A percentile compares a stretch with the other conserved stretches of the same genome.
phyloP scores from a whole-genome alignment of 2,329 filamentous ascomycete genomes.

The Chaetomium globosum region DNA sequence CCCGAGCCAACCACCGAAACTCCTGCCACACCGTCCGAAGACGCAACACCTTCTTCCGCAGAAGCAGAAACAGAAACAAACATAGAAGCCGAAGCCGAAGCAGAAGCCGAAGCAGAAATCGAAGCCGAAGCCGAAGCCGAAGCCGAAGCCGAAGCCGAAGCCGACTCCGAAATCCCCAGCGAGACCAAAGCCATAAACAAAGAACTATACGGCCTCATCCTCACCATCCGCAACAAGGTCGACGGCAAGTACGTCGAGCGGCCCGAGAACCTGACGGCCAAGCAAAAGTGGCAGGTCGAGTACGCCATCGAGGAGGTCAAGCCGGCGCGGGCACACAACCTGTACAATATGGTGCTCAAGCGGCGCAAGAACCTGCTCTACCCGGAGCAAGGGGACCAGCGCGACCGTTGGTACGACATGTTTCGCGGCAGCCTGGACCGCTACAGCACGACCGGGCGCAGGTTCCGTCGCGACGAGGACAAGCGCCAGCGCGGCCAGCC shows the following conservation, averaged over 20 bases:
- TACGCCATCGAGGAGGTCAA: constrained; percentile 72
- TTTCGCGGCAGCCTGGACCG: constrained; percentile 48
- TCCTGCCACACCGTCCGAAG: too few relatives aligned
- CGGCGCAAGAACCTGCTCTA: constrained; percentile 45
- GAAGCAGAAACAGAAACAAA: background rate
- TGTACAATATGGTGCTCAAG: constrained; percentile 51
- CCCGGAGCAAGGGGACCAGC: constrained; percentile 38
- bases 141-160: background rate
- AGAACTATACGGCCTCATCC: constrained; percentile 67
- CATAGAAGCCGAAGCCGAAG: background rate
- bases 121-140: background rate
- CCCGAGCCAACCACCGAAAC: too few relatives aligned
- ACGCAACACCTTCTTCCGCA: background rate
- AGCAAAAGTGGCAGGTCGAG: constrained; percentile 69
- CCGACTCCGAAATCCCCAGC: background rate
- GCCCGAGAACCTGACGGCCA: constrained; percentile 52
- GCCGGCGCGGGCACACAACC: constrained; percentile 46
- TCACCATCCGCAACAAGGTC: constrained; percentile 73
- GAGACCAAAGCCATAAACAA: constrained; percentile 8
- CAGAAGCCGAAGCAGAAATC: background rate
- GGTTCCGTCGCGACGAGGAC: constrained; percentile 60
- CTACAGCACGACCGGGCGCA: constrained; percentile 57
- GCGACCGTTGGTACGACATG: constrained; percentile 48
- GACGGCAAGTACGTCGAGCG: constrained; percentile 66
- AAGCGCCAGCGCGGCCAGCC: constrained; percentile 47